A percentile compares a stretch with the other conserved stretches of the same genome.
Evolutionary conservation across 2,329 filamentous ascomycete genomes (phyloP).

Genomic region (Penicillium freii): DNA sequence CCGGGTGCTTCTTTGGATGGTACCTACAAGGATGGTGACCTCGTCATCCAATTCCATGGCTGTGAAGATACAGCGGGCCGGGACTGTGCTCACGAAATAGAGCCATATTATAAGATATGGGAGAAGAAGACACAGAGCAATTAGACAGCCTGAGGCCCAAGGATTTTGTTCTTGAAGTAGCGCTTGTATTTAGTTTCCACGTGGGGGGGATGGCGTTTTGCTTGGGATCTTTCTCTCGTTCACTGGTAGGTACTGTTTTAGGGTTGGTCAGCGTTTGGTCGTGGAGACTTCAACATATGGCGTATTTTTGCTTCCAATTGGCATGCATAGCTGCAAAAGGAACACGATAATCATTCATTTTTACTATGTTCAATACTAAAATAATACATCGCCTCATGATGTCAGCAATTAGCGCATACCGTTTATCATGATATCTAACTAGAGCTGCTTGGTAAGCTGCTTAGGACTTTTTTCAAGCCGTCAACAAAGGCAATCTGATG

Average conservation of each 20-base stretch:
- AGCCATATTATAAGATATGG: constrained; percentile 50
- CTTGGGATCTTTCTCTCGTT: constrained; percentile 1
- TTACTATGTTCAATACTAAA: constrained; percentile 17
- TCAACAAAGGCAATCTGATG: background rate
- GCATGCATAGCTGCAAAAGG: constrained; percentile 13
- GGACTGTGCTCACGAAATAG: constrained; percentile 71
- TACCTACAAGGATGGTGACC: constrained; percentile 77
- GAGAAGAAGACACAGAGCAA: constrained; percentile 31
- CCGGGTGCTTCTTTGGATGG: constrained; percentile 49
- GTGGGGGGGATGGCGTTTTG: constrained; percentile 6
- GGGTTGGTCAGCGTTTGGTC: constrained; percentile 11
- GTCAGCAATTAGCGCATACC: constrained; percentile 4
- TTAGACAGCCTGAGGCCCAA: constrained; percentile 5
- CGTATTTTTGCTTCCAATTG: constrained; percentile 11
- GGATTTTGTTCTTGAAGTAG: background rate
- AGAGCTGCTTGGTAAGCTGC: background rate
- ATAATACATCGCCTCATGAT: constrained; percentile 2
- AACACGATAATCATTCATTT: constrained; percentile 16
- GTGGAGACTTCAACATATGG: constrained; percentile 15
- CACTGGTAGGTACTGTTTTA: background rate
- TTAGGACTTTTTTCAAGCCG: background rate
- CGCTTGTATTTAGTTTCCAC: background rate
- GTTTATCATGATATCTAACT: constrained; percentile 4
- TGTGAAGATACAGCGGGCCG: constrained; percentile 58
- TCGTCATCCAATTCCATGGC: constrained; percentile 73